These are phyloP conservation scores for Ascochyta viciae-villosae DNA, from an alignment of 2,329 filamentous ascomycete species.

Conservation along the genomic window DNA sequence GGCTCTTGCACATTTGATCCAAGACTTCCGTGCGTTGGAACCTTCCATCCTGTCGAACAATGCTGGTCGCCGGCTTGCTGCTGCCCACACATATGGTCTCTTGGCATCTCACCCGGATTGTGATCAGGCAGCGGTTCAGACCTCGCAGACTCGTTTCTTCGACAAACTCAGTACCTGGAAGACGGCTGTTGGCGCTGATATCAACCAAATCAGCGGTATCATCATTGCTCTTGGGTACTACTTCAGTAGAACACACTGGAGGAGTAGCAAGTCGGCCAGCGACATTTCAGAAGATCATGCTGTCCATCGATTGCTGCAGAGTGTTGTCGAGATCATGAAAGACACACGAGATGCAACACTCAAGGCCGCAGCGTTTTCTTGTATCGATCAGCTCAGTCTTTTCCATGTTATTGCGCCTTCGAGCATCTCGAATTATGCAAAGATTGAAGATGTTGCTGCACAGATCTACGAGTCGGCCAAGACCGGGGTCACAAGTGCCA, in stretches of 20 bases:
- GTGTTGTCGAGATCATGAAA: constrained; percentile 60
- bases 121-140: constrained; percentile 51
- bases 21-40: constrained; percentile 59
- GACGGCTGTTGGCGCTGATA: constrained; percentile 64
- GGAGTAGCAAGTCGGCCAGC: constrained; percentile 44
- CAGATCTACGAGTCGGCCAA: constrained; percentile 74
- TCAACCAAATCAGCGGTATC: constrained; percentile 67
- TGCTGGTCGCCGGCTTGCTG: constrained; percentile 68
- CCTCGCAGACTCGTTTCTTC: constrained; percentile 56
- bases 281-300: constrained; percentile 41
- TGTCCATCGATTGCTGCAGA: constrained; percentile 52
- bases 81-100: constrained; percentile 77
- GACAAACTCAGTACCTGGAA: constrained; percentile 60
- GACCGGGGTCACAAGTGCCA: constrained; percentile 81
- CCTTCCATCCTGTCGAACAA: constrained; percentile 74
- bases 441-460: constrained; percentile 62
- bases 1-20: constrained; percentile 37
- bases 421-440: constrained; percentile 41
- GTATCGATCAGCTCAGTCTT: constrained; percentile 68
- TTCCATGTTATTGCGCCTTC: constrained; percentile 61
- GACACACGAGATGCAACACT: constrained; percentile 63
- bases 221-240: constrained; percentile 66
- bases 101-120: constrained; percentile 69
- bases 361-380: constrained; percentile 63
- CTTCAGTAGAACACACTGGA: constrained; percentile 63